Base-by-base conservation (phyloP, 345 rosid genomes). In the Salix udensis region DNA sequence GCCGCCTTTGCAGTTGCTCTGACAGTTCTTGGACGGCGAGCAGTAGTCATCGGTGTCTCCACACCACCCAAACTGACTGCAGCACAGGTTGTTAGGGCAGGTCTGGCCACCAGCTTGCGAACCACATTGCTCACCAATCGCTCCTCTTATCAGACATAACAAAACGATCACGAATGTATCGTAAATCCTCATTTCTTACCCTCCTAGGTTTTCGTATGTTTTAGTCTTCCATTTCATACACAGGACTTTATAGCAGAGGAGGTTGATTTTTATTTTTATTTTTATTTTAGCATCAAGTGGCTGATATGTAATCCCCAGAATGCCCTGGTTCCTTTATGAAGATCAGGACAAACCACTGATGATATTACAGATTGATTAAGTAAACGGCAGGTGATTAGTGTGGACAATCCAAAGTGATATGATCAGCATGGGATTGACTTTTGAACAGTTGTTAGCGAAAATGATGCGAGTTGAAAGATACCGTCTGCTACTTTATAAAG, bases 1-100 rank as follows among this genome's bases (percentile, higher is more conserved):
- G 48, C 70, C 67, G 15, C 81, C 75, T 26, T 31, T 71, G 55
- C 82, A 82, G 39, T 82, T 82, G 62, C 79, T 82, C 31, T 82
- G 82, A 52, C 85, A 78, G 3, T 62, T 39, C 12, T 70, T 53
- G 6, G 78, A 52, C 13, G 82, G 79, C 2, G 76, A 65, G 18
- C 85, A 82, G 46, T 78, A 68, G 1, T 75, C 84, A 65, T 71
- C 82, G 2, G 82, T 74, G 5, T 83, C 10, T 61, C 85, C 81
- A 48, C 79, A 68, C 19, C 60, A 76, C n/a, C 85, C 82, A 21
- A 3, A 68, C 34, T 82, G 76, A 72, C 84, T 80, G 42, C 80
- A 80, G 61, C 84, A 82, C 4, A 36, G 70, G 65, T 82, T 82
- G 42, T 61, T 48, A 6, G 71, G 68, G 42, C 79, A 78, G 8